Conservation (phyloP, 306 rosid species). For the Leucaena leucocephala region DNA sequence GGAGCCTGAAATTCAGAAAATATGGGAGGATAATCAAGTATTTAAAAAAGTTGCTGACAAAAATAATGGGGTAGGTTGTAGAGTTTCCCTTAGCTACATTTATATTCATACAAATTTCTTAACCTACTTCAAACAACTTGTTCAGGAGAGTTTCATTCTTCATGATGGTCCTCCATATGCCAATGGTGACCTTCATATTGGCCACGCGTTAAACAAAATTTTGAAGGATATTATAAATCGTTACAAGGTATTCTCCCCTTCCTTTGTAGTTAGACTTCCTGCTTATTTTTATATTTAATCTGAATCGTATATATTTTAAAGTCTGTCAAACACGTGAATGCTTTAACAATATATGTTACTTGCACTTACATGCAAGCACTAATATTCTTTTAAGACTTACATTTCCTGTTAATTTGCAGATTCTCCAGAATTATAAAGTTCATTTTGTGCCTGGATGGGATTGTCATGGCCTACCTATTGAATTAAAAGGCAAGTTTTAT, state of each 20-base stretch:
- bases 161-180: conserved; percentile 99
- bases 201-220: conserved; percentile 93
- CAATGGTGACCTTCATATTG: conserved; percentile 98
- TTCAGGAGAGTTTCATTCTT: conserved; percentile 80
- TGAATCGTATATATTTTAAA: conserved; percentile 17
- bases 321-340: conserved; percentile 6
- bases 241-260: conserved; percentile 67
- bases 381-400: conserved; percentile 21
- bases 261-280: conserved; percentile 15
- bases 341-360: conserved; percentile 17
- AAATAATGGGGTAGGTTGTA: conserved; percentile 78
- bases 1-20: conserved; percentile 96
- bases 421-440: conserved; percentile 93
- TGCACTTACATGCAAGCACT: conserved; percentile 14
- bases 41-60: conserved; percentile 67
- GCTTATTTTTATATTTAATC: conserved; percentile 20
- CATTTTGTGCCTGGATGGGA: conserved; percentile 98
- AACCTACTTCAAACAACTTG: conserved; percentile 38
- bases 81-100: conserved; percentile 23
- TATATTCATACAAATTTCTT: conserved; percentile 36
- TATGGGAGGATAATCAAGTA: conserved; percentile 90
- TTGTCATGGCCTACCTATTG: conserved; percentile 99
- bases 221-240: conserved; percentile 95
- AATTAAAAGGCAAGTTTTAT: conserved; percentile 83
- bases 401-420: conserved; percentile 50